Evolutionary conservation across 2,329 filamentous ascomycete genomes (phyloP).

Genomic region (Alternaria triticina): DNA sequence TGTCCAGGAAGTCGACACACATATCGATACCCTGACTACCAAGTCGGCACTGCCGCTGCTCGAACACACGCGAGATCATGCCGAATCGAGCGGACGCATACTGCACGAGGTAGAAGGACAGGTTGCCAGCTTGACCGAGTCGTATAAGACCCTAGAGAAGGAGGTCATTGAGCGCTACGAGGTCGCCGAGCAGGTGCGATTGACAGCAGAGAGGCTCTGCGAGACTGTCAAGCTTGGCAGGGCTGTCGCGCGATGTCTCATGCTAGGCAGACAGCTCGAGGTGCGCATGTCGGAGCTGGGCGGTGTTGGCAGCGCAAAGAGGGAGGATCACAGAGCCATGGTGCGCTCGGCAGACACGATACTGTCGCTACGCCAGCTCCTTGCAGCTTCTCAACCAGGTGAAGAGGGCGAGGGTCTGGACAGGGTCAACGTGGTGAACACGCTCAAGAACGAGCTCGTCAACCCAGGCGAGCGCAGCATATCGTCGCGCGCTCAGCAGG

Average conservation of each 20-base stretch:
- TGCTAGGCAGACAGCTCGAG: slow-evolving; percentile 84
- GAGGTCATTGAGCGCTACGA: slow-evolving; percentile 88
- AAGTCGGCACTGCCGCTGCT: slow-evolving; percentile 82
- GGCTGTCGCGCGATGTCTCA: slow-evolving; percentile 77
- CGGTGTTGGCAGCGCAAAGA: slow-evolving; percentile 55
- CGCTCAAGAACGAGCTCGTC: slow-evolving; percentile 72
- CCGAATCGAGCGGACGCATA: slow-evolving; percentile 73
- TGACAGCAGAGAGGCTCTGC: slow-evolving; percentile 79
- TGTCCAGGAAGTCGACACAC: slow-evolving; percentile 94
- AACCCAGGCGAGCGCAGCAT: slow-evolving; percentile 75
- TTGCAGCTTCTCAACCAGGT: slow-evolving; percentile 69
- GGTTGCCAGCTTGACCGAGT: slow-evolving; percentile 79
- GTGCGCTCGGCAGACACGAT: slow-evolving; percentile 84
- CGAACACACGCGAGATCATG: slow-evolving; percentile 76
- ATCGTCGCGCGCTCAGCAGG: slow-evolving; percentile 75
- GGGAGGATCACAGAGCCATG: slow-evolving; percentile 78
- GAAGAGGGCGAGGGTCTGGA: slow-evolving; percentile 81
- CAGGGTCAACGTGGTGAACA: slow-evolving; percentile 73
- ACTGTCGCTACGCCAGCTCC: slow-evolving; percentile 74
- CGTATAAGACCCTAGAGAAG: slow-evolving; percentile 82
- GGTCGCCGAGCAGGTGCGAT: slow-evolving; percentile 80
- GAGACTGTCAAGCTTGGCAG: slow-evolving; percentile 79
- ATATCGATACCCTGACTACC: slow-evolving; percentile 89
- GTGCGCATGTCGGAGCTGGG: slow-evolving; percentile 78
- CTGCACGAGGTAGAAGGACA: slow-evolving; percentile 80